Conservation (phyloP, 306 rosid genomes). For the Hippophae gyantsensis region DNA sequence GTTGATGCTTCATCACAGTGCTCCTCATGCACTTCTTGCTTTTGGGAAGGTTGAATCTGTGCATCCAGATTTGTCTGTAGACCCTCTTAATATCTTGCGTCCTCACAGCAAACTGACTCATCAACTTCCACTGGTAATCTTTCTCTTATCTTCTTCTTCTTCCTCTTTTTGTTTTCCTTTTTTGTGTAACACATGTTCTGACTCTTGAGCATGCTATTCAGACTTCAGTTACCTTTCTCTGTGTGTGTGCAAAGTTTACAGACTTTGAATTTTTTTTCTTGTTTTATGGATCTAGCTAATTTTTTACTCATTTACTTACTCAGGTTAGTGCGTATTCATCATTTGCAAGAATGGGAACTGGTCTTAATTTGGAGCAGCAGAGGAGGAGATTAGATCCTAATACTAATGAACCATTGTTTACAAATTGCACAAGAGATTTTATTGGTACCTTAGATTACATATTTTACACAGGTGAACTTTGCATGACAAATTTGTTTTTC, state of each 20-base stretch:
- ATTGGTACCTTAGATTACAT: conserved; percentile 94
- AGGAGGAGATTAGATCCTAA: conserved; percentile 64
- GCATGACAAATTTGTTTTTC: conserved; percentile 7
- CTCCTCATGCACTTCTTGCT: conserved; percentile 91
- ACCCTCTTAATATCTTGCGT: conserved; percentile 80
- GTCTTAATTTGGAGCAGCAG: conserved; percentile 66
- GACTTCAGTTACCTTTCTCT: no score
- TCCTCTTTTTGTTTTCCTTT: conserved; percentile 4
- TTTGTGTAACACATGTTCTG: not conserved
- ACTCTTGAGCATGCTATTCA: no score
- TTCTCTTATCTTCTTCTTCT: conserved; percentile 8
- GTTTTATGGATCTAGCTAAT: not conserved
- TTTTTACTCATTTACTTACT: not conserved
- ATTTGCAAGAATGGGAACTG: conserved; percentile 62
- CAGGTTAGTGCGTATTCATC: conserved; percentile 96
- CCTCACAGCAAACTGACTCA: conserved; percentile 90
- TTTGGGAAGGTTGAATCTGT: conserved; percentile 82
- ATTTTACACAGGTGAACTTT: conserved; percentile 76
- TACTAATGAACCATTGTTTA: conserved; percentile 86
- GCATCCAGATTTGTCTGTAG: conserved; percentile 81
- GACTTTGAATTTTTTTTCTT: no score
- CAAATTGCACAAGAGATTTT: conserved; percentile 87
- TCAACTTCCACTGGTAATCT: conserved; percentile 83
- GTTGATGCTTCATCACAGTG: conserved; percentile 48
- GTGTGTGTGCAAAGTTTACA: not conserved